phyloP scores from a whole-genome alignment of 2,329 filamentous ascomycete species.

The Cercospora canescens region DNA sequence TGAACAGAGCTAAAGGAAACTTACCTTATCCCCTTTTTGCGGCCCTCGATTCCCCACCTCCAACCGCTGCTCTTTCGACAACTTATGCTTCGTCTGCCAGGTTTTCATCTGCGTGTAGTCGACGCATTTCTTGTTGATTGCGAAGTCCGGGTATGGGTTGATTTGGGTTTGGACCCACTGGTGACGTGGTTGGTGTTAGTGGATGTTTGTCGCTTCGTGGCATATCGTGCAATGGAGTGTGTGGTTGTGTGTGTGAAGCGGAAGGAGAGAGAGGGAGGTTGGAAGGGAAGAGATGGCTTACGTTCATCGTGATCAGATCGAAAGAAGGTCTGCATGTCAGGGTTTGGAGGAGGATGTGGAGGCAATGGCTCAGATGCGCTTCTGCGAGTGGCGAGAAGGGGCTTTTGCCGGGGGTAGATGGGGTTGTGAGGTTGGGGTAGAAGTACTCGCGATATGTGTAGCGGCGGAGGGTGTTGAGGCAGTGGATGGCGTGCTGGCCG shows the following conservation, averaged over 20 bases:
- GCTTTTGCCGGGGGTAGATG: background rate
- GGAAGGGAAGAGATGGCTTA: background rate
- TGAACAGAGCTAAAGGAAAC: background rate
- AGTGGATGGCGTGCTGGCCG: constrained; percentile 8
- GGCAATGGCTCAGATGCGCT: background rate
- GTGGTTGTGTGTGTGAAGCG: no score
- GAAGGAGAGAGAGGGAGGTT: background rate
- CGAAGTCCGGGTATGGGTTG: constrained; percentile 4
- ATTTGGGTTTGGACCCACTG: constrained; percentile 8
- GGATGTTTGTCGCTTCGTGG: no score
- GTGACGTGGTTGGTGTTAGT: no score
- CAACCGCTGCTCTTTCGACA: constrained; percentile 1
- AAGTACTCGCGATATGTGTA: constrained; percentile 8
- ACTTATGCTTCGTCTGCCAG: background rate
- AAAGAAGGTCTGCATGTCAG: constrained; percentile 4
- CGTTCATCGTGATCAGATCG: constrained; percentile 5
- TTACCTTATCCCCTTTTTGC: background rate
- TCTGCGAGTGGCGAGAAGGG: background rate
- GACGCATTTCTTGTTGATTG: constrained; percentile 6
- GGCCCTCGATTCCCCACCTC: background rate
- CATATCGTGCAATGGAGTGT: background rate
- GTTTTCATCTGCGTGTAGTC: background rate
- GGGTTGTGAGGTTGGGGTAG: background rate
- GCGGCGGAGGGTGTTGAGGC: background rate
- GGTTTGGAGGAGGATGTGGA: constrained; percentile 2